These are phyloP conservation scores for Coffea canephora DNA, from an alignment of 257 asterid species.

Conservation along the genomic window DNA sequence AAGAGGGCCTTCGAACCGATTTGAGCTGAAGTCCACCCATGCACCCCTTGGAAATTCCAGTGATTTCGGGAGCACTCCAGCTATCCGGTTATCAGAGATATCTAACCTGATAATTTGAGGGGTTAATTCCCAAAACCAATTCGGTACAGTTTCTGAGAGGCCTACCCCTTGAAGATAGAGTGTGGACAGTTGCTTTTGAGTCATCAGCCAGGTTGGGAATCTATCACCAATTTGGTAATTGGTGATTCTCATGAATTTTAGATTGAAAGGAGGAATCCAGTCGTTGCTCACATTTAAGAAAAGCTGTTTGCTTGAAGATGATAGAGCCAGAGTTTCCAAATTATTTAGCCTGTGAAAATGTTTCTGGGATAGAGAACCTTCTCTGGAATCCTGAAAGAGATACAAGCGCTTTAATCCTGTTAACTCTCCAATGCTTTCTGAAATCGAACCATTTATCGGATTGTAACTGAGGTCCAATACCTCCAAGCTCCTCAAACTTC, in stretches of 20 bases:
- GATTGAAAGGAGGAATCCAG: constrained; percentile 32
- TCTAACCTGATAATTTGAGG: neutral
- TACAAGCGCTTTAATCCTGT: neutral
- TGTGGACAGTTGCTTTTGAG: constrained; percentile 18
- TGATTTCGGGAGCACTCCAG: constrained; percentile 8
- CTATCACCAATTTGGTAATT: constrained; percentile 23
- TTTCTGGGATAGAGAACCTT: constrained; percentile 21
- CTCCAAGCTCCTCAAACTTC: constrained; percentile 4
- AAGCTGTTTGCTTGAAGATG: constrained; percentile 16
- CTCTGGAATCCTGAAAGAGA: constrained; percentile 12
- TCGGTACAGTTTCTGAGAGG: constrained; percentile 24
- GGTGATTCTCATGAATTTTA: constrained; percentile 20
- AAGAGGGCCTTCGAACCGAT: neutral
- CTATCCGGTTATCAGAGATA: constrained; percentile 4
- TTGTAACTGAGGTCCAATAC: constrained; percentile 8
- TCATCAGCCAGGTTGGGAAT: constrained; percentile 29
- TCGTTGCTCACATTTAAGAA: constrained; percentile 12
- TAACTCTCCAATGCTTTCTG: constrained; percentile 1
- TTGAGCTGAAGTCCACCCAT: constrained; percentile 1
- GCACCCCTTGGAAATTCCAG: neutral
- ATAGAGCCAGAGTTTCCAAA: constrained; percentile 27
- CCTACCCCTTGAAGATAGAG: constrained; percentile 9
- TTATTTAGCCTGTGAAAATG: constrained; percentile 20
- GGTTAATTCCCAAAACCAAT: constrained; percentile 28
- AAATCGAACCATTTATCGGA: constrained; percentile 13